phyloP scores from a whole-genome alignment of 495 filamentous ascomycete species.

The Viridothelium virens region DNA sequence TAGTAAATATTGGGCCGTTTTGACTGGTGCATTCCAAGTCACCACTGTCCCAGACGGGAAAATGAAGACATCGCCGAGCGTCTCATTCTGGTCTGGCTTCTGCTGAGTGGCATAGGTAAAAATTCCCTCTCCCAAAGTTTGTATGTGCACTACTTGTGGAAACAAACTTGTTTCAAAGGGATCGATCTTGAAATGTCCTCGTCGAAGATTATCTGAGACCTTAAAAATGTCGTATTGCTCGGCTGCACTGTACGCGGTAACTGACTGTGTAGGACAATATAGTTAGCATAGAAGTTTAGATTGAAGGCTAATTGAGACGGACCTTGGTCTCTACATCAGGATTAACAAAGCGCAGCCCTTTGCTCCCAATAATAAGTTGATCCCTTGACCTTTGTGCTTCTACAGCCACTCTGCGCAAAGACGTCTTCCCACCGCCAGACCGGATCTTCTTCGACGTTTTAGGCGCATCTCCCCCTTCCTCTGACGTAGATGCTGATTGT shows the following conservation, averaged over 20 bases:
- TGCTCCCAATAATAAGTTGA: conserved; percentile 28
- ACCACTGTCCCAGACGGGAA: conserved; percentile 96
- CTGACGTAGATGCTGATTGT: neutral
- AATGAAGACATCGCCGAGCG: conserved; percentile 81
- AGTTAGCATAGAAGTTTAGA: neutral
- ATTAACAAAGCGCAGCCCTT: conserved; percentile 33
- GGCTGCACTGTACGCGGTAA: conserved; percentile 77
- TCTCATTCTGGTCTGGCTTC: conserved; percentile 41
- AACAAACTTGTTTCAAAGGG: conserved; percentile 54
- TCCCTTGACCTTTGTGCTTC: conserved; percentile 35
- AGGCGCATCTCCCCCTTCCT: conserved; percentile 8
- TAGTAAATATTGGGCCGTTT: conserved; percentile 63
- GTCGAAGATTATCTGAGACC: conserved; percentile 54
- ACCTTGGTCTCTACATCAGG: conserved; percentile 36
- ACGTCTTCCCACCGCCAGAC: conserved; percentile 24
- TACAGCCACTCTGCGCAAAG: conserved; percentile 33
- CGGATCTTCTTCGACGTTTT: conserved; percentile 12
- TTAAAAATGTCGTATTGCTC: conserved; percentile 81
- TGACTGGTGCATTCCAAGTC: conserved; percentile 72
- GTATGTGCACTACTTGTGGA: conserved; percentile 59
- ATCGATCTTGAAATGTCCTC: conserved; percentile 60
- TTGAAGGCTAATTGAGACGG: neutral
- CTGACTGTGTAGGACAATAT: conserved; percentile 37
- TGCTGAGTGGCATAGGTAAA: conserved; percentile 45
- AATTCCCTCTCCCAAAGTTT: conserved; percentile 43